Evolutionary conservation across 345 rosid genomes (phyloP).

Genomic region (Brassica nigra): DNA sequence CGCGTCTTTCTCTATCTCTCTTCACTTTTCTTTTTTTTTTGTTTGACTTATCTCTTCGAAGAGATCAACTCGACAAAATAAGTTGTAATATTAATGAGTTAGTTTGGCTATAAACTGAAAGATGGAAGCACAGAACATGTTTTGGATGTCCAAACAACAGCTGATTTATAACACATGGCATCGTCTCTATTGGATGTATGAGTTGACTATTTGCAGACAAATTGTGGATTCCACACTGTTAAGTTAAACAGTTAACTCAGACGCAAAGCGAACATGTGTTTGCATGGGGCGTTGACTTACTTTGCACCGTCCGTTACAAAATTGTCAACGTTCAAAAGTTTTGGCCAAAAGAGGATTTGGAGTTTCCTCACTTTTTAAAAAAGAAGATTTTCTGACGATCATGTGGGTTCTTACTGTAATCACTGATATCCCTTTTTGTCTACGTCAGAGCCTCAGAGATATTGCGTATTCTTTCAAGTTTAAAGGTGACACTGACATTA

Average conservation of each 20-base stretch:
- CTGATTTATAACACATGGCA: not conserved
- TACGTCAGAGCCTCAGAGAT: constrained; percentile 2
- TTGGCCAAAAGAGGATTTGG: not conserved
- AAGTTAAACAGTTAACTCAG: constrained; percentile 38
- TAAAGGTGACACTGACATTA: constrained; percentile 13
- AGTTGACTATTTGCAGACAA: not conserved
- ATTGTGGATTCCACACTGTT: constrained; percentile 32
- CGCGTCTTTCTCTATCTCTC: not conserved
- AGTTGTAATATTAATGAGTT: not conserved
- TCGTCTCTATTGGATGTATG: not conserved
- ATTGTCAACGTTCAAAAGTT: not conserved
- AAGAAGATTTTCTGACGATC: constrained; percentile 18
- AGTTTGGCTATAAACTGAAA: not conserved
- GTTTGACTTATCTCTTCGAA: not conserved
- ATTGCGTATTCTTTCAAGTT: constrained; percentile 11
- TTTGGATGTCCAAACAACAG: not conserved
- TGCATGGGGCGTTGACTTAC: constrained; percentile 33
- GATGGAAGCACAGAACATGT: not conserved
- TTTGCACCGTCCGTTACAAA: constrained; percentile 30
- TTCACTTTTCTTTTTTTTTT: not conserved
- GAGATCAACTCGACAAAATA: not conserved
- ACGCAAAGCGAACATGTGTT: constrained; percentile 37
- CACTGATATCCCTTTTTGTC: not conserved
- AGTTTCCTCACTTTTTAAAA: constrained; percentile 2
- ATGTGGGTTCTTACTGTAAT: constrained; percentile 20